Base-by-base conservation (phyloP, 768 basidiomycete genomes). In the Boletellus emodensis region DNA sequence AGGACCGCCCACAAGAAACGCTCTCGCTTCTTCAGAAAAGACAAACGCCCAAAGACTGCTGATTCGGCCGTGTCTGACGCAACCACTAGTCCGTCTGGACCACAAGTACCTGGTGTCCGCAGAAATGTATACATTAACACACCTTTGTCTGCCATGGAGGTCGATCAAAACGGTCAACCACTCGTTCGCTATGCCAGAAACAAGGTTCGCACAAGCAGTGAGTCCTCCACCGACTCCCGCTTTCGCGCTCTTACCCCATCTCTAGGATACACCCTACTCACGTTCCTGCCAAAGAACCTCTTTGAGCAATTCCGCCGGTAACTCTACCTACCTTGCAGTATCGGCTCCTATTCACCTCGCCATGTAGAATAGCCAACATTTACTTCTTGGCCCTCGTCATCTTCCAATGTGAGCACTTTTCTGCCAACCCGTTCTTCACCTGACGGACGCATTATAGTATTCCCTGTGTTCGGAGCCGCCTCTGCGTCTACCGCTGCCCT, bases 191-290 rank as follows among this genome's bases (percentile, higher is more conserved):
- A 94, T 69, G 80, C 81, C 28, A 75, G 94, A 61, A 97, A 96
- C 67, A 97, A 96, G 79, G 92, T 97, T 55, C 78, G 87, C 63
- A 96, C 94, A 36, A 89, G 87, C 57, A 95, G 91, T 93, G 68
- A 72, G 88, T 82, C 12, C 37, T 18, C 35, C 43, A 26, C 24
- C 24, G 4, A 3, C 24, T 28, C 20, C 9, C 33, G 1, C 33
- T 7, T 24, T 22, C n/a, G 22, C 41, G 0, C 33, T 18, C 55
- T 53, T 54, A 44, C 37, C 33, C 32, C 32, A 2, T 7, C 17
- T 22, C 8, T 63, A 93, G 91, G 94, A 70, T 98, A 97, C 71
- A 95, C 93, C 24, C 67, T 90, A 42, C 43, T 96, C 44, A 90
- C 92, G 1, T 98, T 97, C 64, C 59, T 98, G 39, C 94, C 94